phyloP scores from a whole-genome alignment of 1,284 basidiomycete genomes.

The Cystobasidium pallidum region DNA sequence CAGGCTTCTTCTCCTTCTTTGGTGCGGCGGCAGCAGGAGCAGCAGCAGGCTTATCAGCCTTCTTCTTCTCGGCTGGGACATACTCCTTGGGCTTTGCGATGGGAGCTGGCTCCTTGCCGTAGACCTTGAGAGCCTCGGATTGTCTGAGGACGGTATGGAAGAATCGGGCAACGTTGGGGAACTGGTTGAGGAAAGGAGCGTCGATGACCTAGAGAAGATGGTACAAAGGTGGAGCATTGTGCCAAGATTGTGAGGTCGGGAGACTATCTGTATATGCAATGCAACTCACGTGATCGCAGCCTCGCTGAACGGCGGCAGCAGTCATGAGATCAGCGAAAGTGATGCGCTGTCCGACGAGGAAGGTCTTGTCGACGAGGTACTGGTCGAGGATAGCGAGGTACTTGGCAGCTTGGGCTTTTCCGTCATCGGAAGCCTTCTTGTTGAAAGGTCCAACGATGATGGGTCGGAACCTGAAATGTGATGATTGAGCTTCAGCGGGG shows the following conservation, averaged over 20 bases:
- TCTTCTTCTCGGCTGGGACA: constrained; percentile 66
- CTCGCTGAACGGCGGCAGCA: constrained; percentile 63
- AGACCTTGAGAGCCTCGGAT: constrained; percentile 65
- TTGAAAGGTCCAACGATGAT: constrained; percentile 62
- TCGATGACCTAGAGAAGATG: constrained; percentile 62
- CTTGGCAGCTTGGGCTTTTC: constrained; percentile 55
- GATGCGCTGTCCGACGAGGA: constrained; percentile 90
- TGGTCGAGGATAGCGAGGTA: constrained; percentile 68
- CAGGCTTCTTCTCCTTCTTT: constrained; percentile 65
- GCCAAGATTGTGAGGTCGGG: too few relatives aligned
- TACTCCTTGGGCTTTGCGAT: constrained; percentile 73
- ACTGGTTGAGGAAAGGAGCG: constrained; percentile 66
- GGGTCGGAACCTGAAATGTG: constrained; percentile 67
- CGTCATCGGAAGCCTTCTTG: constrained; percentile 66
- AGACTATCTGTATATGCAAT: constrained; percentile 48
- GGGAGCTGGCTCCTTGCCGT: constrained; percentile 63
- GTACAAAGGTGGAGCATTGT: neutral
- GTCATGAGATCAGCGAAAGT: constrained; percentile 85
- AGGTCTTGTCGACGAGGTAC: constrained; percentile 78
- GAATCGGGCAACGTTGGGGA: constrained; percentile 80
- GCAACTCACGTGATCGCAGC: constrained; percentile 46
- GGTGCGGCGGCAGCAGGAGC: constrained; percentile 58
- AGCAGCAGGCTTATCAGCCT: constrained; percentile 55
- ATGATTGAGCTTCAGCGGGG: constrained; percentile 66
- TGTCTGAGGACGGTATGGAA: constrained; percentile 70